Conservation (phyloP, 371 early-diverging fungal genomes). For the Rhizopus arrhizus region DNA sequence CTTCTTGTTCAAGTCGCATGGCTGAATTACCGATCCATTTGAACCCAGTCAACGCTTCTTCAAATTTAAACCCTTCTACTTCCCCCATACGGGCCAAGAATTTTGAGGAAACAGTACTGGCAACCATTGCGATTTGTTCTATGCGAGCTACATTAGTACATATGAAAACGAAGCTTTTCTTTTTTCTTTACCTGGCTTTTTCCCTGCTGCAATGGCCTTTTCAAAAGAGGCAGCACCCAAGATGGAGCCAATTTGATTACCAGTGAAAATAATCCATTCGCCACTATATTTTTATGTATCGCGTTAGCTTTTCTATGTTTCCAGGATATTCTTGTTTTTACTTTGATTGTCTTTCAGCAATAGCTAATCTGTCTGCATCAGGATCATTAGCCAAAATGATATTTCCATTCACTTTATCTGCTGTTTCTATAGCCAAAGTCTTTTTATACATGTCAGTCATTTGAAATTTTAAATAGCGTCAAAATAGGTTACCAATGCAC, state of each 20-base stretch:
- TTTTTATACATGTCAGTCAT: constrained; percentile 9
- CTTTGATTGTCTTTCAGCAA: constrained; percentile 75
- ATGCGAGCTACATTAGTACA: background rate
- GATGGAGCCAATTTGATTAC: constrained; percentile 91
- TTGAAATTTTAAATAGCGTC: background rate
- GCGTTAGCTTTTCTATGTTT: background rate
- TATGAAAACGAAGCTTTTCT: background rate
- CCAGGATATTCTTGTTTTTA: constrained; percentile 13
- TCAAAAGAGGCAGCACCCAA: constrained; percentile 78
- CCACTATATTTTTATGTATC: constrained; percentile 40
- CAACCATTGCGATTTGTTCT: constrained; percentile 78
- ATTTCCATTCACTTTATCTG: constrained; percentile 56
- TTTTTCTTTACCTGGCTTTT: constrained; percentile 44
- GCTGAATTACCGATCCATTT: constrained; percentile 93
- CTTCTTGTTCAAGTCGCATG: constrained; percentile 61
- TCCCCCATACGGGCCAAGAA: constrained; percentile 80
- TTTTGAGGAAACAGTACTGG: constrained; percentile 87
- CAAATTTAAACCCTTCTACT: constrained; percentile 79
- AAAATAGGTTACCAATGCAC: constrained; percentile 63
- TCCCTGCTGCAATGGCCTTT: constrained; percentile 57
- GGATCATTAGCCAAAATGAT: constrained; percentile 97
- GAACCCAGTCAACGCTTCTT: constrained; percentile 94
- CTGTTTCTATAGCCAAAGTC: constrained; percentile 76
- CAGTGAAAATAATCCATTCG: constrained; percentile 84
- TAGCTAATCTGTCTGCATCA: constrained; percentile 95